These are phyloP conservation scores for Arthroderma sp. DNA, from an alignment of 2,329 filamentous ascomycete genomes.

Conservation along the genomic window DNA sequence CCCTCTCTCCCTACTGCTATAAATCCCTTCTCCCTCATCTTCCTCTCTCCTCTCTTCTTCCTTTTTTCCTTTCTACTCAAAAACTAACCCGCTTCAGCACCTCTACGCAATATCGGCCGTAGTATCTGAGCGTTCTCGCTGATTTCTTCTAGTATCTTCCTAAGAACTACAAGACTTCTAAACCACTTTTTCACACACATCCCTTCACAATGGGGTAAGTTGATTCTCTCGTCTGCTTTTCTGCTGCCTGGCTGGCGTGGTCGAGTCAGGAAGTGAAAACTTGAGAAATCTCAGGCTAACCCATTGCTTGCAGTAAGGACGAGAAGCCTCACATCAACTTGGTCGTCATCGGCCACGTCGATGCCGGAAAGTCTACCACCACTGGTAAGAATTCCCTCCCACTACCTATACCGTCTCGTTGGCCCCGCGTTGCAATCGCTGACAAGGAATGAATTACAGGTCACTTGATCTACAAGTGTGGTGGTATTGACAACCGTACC, in stretches of 20 bases:
- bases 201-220: conserved; percentile 50
- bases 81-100: conserved; percentile 29
- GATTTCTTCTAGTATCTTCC: conserved; percentile 35
- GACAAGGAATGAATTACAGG: conserved; percentile 35
- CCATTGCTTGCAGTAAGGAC: conserved; percentile 56
- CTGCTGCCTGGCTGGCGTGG: not conserved
- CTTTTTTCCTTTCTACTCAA: conserved; percentile 10
- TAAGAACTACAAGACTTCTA: conserved; percentile 36
- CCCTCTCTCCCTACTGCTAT: conserved; percentile 1
- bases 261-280: not conserved
- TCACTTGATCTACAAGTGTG: conserved; percentile 99
- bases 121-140: conserved; percentile 35
- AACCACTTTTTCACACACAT: conserved; percentile 19
- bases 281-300: not conserved
- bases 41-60: conserved; percentile 12
- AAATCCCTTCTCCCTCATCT: conserved; percentile 14
- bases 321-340: conserved; percentile 95
- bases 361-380: conserved; percentile 98
- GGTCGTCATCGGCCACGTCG: conserved; percentile 98
- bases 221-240: conserved; percentile 10
- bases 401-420: not conserved
- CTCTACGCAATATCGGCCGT: conserved; percentile 38
- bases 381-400: conserved; percentile 50
- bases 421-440: too few relatives aligned
- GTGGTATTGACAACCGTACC: conserved; percentile 99